Evolutionary conservation across 495 filamentous ascomycete species (phyloP), one percentile per base, ranked within the genome.

Genomic region (Lasiosphaeria hispida): DNA sequence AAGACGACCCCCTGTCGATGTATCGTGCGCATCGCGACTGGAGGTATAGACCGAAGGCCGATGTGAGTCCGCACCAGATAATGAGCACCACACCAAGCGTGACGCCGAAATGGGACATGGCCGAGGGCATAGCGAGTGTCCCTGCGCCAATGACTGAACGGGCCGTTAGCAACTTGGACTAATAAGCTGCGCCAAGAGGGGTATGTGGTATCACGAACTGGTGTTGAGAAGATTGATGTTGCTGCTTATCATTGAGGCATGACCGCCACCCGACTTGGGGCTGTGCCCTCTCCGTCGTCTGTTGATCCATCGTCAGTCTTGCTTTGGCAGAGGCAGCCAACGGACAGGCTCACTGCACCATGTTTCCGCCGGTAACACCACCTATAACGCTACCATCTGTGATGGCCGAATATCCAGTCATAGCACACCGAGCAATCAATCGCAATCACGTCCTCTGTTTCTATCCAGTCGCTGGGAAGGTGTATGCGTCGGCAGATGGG

Each of bases 181-280:
- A n/a, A 18, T 13, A 23, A 10, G 23, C 17, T 15, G 42, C 6
- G 9, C 41, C 1, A 45, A 15, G 13, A 4, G 17, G 11, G 33
- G 42, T 39, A 23, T 64, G 23, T 30, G 23, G 23, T 30, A 30
- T 30, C 23, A 30, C 23, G 23, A 2, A 90, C 88, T 97, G 6
- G 94, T 98, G 74, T 98, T 98, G 57, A 97, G 77, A 14, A 98
- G 75, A 69, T 97, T 98, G 77, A 97, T 88, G 62, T 95, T 88
- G 66, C 91, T 95, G 75, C 90, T 95, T 42, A 86, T 64, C 89
- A 92, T 97, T 52, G 88, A 87, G 49, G 95, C 94, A 63, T 90
- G 81, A 11, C 94, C 92, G 38, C 72, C 62, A 48, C 73, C 74
- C 60, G 75, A 72, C 55, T 76, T 75, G 53, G 77, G 69, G 52